Base-by-base conservation (phyloP, 768 basidiomycete genomes). In the Lactifluus subvellereus region DNA sequence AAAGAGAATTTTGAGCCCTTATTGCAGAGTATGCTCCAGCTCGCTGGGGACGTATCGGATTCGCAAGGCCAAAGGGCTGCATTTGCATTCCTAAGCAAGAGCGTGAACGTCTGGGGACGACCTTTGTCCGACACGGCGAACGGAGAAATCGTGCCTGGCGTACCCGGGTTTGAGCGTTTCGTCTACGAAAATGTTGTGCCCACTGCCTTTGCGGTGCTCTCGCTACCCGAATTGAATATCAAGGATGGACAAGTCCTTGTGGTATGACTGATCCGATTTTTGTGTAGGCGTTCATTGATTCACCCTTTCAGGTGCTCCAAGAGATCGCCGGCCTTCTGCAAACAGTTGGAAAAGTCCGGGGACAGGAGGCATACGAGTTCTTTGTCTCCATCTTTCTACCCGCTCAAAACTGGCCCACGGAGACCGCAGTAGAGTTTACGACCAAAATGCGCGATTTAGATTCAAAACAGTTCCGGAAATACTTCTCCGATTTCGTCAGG, bases 121-220 rank as follows among this genome's bases (percentile, higher is more conserved):
- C 80, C 81, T 27, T 71, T 74, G 52, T 70, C 76, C 0, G 68
- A 71, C 27, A 75, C 70, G 58, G 69, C 64, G 47, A 69, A 61
- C 16, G 67, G 65, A 30, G 67, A 66, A 27, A 18, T 48, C 22
- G 62, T 67, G 11, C 58, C 69, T 1, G 55, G 79, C 11, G 74
- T 98, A 49, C 93, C 94, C 11, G 95, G 96, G 0, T 98, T 97
- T 68, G 94, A 98, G 68, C 82, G 84, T 14, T 95, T 95, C 72
- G 82, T 96, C 35, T 98, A 98, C 69, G 89, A 94, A 65, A 83
- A 86, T 13, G 75, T 96, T 38, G 78, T 98, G 56, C 91, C 93
- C 11, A 77, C 84, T 2, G 88, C 87, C 27, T 97, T 99, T 73
- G 81, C 85, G 8, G 84, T 98, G 4, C 84, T 93, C 1, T 86